phyloP scores from a whole-genome alignment of 257 asterid genomes.

The Cynanchum wilfordii region DNA sequence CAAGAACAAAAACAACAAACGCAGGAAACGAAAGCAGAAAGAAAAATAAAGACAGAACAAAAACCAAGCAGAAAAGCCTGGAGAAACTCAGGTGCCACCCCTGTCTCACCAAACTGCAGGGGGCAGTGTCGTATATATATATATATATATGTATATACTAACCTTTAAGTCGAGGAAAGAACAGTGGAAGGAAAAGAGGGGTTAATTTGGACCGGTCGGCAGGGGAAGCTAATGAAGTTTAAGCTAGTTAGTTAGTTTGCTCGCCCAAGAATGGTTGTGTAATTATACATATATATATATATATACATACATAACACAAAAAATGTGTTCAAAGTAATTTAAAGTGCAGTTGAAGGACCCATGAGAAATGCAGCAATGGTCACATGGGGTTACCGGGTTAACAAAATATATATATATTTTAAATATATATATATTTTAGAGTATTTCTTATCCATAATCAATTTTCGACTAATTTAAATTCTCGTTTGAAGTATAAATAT shows the following conservation, averaged over 20 bases:
- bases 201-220: neutral
- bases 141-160: neutral
- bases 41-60: too few species aligned
- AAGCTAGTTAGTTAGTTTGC: slow-evolving; percentile 20
- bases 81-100: too few species aligned
- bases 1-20: too few species aligned
- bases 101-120: too few species aligned
- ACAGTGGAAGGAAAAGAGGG: neutral
- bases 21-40: too few species aligned
- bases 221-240: slow-evolving; percentile 12
- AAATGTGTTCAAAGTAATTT: slow-evolving; percentile 28
- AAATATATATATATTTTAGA: too few species aligned
- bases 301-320: neutral
- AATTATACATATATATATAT: slow-evolving; percentile 16
- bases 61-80: too few species aligned
- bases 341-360: slow-evolving; percentile 44
- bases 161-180: neutral
- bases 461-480: too few species aligned
- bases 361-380: slow-evolving; percentile 61
- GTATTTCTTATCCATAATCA: too few species aligned
- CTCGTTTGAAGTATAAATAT: too few species aligned
- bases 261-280: slow-evolving; percentile 10
- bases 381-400: slow-evolving; percentile 68
- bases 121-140: too few species aligned
- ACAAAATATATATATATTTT: too few species aligned